These are phyloP conservation scores for Effrenium voratum DNA, from an alignment of 73 alveolate genomes.

Conservation along the genomic window DNA sequence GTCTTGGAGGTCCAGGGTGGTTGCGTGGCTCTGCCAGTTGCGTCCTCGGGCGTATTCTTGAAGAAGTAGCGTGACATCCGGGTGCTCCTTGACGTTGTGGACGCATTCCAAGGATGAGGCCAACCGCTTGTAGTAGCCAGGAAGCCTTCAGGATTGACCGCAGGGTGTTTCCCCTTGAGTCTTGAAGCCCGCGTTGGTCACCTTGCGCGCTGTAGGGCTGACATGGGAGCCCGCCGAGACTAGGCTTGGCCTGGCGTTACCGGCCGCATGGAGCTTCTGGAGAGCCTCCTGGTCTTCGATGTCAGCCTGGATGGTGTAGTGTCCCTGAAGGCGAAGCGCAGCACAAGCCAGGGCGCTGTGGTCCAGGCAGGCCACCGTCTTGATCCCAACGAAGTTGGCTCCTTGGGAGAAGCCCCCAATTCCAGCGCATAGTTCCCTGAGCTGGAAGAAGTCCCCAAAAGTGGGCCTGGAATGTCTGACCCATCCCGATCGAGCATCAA, in stretches of 20 bases:
- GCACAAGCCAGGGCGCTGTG: not conserved
- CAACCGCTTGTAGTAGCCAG: not conserved
- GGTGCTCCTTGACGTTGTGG: too few species aligned
- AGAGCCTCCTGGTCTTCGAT: not conserved
- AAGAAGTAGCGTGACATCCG: too few species aligned
- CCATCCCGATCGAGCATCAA: not conserved
- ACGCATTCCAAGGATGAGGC: not conserved
- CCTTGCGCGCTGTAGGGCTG: not conserved
- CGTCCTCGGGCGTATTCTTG: not conserved
- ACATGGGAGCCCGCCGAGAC: not conserved
- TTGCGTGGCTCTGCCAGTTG: not conserved
- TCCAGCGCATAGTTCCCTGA: not conserved
- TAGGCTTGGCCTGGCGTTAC: not conserved
- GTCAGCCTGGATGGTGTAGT: not conserved
- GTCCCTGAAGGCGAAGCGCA: not conserved
- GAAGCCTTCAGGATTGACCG: not conserved
- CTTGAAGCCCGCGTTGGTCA: not conserved
- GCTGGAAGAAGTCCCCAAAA: not conserved
- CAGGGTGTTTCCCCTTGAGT: not conserved
- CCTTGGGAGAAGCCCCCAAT: not conserved
- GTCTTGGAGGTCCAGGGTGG: not conserved
- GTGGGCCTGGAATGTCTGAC: too few species aligned
- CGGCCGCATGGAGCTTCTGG: not conserved
- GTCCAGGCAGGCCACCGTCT: not conserved
- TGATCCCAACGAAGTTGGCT: not conserved